Base-by-base conservation (phyloP, 495 filamentous ascomycete species). In the Parathielavia appendiculata region DNA sequence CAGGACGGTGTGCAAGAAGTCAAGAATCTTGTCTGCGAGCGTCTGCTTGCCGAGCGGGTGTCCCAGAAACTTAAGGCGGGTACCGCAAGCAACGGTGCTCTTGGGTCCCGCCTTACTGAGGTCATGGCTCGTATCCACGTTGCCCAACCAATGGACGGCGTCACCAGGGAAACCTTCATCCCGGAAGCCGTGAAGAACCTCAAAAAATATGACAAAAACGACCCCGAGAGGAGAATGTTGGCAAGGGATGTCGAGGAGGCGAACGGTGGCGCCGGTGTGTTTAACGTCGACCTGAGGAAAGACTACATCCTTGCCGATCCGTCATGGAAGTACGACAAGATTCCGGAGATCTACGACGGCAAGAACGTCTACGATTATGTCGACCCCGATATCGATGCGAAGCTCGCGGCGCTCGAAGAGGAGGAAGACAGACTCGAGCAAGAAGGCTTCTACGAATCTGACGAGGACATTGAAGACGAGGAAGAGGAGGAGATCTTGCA, bases 301-400 rank as follows among this genome's bases (percentile, higher is more conserved):
- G 86, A 92, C 62, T 98, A 95, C 73, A 71, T 88, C 2, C 81
- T 96, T 52, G 90, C 85, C 19, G 79, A 96, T 66, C 81, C 85
- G 23, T 88, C 93, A 16, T 97, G 92, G 93, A 96, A 95, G 70
- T 80, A 95, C 67, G 93, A 98, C 76, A 92, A 88, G 73, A 86
- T 97, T 13, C 95, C 95, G 26, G 95, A 98, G 71, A 58, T 72
- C 47, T 92, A 88, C 75, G 85, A 96, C 64, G 93, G 93, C 68
- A 90, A 89, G 79, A 97, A 98, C 73, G 89, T 98, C 35, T 91
- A 90, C 77, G 93, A 98, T 70, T 98, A 87, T 70, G 85, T 97
- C 69, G 93, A 97, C 63, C 92, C 93, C 0, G 93, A 98, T 57
- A 97, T 98, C 71, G 93, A 96, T 63, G 79, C 81, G 58, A 97